Evolutionary conservation across 805 yeast species (phyloP).

Genomic region (Candida ovalis): DNA sequence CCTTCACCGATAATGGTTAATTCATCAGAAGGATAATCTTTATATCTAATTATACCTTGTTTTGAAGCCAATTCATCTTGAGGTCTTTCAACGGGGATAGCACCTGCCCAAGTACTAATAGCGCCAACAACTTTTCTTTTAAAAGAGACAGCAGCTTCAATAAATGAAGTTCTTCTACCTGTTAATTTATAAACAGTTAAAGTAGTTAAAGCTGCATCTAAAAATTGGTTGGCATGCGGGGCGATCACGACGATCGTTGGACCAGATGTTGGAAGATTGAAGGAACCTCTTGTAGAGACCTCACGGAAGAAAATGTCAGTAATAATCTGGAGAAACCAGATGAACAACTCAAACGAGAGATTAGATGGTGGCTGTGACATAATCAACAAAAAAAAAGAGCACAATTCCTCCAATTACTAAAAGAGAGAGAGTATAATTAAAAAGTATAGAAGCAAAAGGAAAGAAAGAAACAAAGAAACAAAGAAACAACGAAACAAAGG

Average conservation of each 20-base stretch:
- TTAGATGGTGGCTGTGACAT: background rate
- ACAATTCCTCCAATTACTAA: background rate
- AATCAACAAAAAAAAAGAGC: too few relatives aligned
- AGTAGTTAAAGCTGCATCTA: conserved; percentile 65
- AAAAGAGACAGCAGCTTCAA: conserved; percentile 82
- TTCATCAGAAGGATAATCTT: conserved; percentile 46
- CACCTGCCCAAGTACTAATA: conserved; percentile 67
- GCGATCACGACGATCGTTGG: conserved; percentile 93
- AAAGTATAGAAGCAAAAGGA: too few relatives aligned
- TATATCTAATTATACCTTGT: conserved; percentile 53
- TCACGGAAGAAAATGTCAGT: conserved; percentile 75
- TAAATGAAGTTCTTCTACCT: conserved; percentile 67
- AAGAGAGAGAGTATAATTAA: too few relatives aligned
- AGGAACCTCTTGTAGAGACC: conserved; percentile 84
- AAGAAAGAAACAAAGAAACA: too few relatives aligned
- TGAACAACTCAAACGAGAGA: conserved; percentile 23
- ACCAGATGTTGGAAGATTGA: conserved; percentile 61
- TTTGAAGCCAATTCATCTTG: conserved; percentile 73
- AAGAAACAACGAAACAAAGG: too few relatives aligned
- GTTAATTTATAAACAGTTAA: conserved; percentile 65
- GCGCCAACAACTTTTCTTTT: conserved; percentile 65
- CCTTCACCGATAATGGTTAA: conserved; percentile 59
- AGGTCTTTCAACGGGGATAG: conserved; percentile 90
- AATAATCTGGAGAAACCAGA: conserved; percentile 28
- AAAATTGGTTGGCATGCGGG: conserved; percentile 93